A percentile compares a stretch with the other conserved stretches of the same genome.
Conservation (phyloP, 2,329 filamentous ascomycete genomes). For the Thermomyces lanuginosus region DNA sequence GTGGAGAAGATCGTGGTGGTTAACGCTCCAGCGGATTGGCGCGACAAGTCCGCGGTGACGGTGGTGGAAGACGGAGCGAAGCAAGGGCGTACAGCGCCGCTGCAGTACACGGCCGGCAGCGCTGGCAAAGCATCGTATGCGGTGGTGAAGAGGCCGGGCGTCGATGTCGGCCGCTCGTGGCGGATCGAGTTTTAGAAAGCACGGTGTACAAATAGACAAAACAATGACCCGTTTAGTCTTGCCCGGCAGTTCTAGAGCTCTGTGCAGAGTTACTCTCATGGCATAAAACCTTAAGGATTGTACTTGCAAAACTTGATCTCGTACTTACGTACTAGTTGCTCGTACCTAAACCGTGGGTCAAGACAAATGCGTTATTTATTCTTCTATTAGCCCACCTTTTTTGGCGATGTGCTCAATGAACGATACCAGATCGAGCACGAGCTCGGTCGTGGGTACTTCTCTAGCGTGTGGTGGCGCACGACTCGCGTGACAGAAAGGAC, state of each 20-base stretch:
- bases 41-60: conserved; percentile 41
- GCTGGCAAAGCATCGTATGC: conserved; percentile 45
- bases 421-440: conserved; percentile 14
- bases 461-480: conserved; percentile 15
- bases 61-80: conserved; percentile 32
- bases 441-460: conserved; percentile 10
- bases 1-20: conserved; percentile 77
- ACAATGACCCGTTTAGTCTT: too few relatives aligned
- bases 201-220: too few relatives aligned
- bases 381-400: too few relatives aligned
- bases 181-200: conserved; percentile 37
- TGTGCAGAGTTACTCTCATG: too few relatives aligned
- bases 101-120: conserved; percentile 39
- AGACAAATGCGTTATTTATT: too few relatives aligned
- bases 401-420: conserved; percentile 10
- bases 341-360: too few relatives aligned
- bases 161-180: conserved; percentile 49
- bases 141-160: conserved; percentile 46
- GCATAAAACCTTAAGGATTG: too few relatives aligned
- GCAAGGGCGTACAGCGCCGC: conserved; percentile 33
- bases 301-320: too few relatives aligned
- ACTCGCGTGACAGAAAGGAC: conserved; percentile 8
- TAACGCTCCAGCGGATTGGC: conserved; percentile 60
- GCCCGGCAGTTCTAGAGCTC: too few relatives aligned
- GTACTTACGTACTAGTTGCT: too few relatives aligned